Evolutionary conservation across 2,329 filamentous ascomycete species (phyloP), one percentile per base, ranked within the genome.

Genomic region (Epichloe coenophiala): DNA sequence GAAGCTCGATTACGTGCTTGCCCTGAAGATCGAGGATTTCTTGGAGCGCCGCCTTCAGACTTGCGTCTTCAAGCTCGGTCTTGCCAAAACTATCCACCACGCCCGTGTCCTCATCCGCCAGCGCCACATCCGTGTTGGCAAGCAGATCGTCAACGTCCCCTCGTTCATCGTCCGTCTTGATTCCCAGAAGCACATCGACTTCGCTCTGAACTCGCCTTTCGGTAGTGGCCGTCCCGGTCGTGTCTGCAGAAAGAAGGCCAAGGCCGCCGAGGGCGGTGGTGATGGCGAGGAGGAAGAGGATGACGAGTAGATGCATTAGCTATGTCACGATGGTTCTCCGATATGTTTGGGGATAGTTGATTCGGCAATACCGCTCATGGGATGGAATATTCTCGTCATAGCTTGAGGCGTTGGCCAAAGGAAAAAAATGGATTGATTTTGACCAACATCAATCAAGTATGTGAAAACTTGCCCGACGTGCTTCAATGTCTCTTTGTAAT

Each of bases 1-100:
- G 93, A 98, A 96, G 87, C 93, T 98, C 82, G 93, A 98, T 96
- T 96, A 98, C 86, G 93, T 98, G 71, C 80, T 98, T 71, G 93
- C 93, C 77, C 85, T 98, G 57, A 95, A 95, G 83, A 86, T 94
- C 68, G 93, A 98, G 78, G 93, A 98, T 77, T 98, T 98, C 86
- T 83, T 98, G 77, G 93, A 98, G 86, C 91, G 93, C 68, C 90
- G 93, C 75, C 90, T 97, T 63, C 91, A 98, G 85, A 98, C 93
- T 67, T 95, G 91, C 69, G 93, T 98, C 74, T 97, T 95, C 86
- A 97, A 98, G 87, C 90, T 98, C 67, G 93, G 93, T 68, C 88
- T 98, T 59, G 93, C 93, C 78, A 98, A 98, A 88, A 95, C 90
- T 58, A 97, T 98, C 77, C 93, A 98, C 81, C 93, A 98, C 83